Base-by-base conservation (phyloP, 1,284 basidiomycete genomes). In the Entoloma clypeatum region DNA sequence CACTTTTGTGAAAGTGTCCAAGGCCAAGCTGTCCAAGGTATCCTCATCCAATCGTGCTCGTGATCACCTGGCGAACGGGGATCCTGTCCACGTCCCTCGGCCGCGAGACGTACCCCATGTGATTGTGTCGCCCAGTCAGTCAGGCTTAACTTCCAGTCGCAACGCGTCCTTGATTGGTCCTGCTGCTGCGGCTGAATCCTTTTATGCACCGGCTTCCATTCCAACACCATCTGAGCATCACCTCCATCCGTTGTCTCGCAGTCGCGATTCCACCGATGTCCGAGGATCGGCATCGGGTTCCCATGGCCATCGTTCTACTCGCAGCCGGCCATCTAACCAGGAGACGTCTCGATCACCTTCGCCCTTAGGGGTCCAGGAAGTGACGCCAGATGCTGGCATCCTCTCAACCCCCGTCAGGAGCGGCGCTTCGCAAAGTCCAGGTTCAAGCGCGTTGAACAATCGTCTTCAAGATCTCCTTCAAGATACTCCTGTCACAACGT, bases 401-500 rank as follows among this genome's bases (percentile, higher is more conserved):
- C 16, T 39, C 36, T 7, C n/a, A n/a, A n/a, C 28, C 31, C 31
- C 32, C 26, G 26, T 36, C 37, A 41, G 23, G 35, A 36, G 28
- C 19, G 30, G 18, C 48, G 44, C 46, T 24, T 50, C 44, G 17
- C 44, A 48, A 29, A 35, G 39, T 39, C 51, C 47, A 13, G 19
- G 22, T 7, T 48, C 50, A 28, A 47, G 43, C 17, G 51, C 57
- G 27, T 51, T 47, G 27, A 50, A 63, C 23, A 59, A 52, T 29
- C 57, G 63, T 25, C 47, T 71, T 9, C 59, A 67, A 13, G 62
- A 65, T 40, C 55, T 71, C 21, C 58, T 69, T 13, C 56, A 54
- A 25, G 60, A 64, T 30, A 37, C 41, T 30, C 7, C 27, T 33
- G 42, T 52, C 7, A 40, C 49, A 16, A 42, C 55, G 13, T 62